phyloP scores from a whole-genome alignment of 768 basidiomycete species.

The Hemileccinum impolitum region DNA sequence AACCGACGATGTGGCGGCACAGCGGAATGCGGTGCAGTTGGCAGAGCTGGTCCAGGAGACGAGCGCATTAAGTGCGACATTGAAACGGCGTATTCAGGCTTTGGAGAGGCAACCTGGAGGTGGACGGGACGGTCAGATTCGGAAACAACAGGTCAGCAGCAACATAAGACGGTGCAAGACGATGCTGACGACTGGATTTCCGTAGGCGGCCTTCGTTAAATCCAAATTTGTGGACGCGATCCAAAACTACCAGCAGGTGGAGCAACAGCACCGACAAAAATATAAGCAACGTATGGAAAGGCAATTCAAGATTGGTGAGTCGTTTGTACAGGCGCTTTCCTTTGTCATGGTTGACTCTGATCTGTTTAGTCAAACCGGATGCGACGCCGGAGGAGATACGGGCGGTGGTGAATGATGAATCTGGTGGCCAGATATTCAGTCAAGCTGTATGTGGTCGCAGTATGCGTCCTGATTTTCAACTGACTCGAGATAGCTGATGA shows the following conservation, averaged over 20 bases:
- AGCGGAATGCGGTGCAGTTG: slow-evolving; percentile 58
- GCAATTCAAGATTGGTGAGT: slow-evolving; percentile 81
- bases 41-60: slow-evolving; percentile 72
- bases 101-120: slow-evolving; percentile 66
- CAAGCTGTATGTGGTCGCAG: slow-evolving; percentile 57
- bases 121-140: slow-evolving; percentile 63
- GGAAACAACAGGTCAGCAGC: slow-evolving; percentile 66
- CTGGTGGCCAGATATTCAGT: slow-evolving; percentile 83
- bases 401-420: slow-evolving; percentile 83
- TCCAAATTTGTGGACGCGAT: slow-evolving; percentile 82
- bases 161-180: not conserved
- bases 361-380: slow-evolving; percentile 76
- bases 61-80: slow-evolving; percentile 58
- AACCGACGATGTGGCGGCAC: slow-evolving; percentile 64
- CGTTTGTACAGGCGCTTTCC: not conserved
- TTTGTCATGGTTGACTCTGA: not conserved
- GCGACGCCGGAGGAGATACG: slow-evolving; percentile 86
- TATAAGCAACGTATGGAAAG: slow-evolving; percentile 82
- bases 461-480: not conserved
- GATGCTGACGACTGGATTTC: slow-evolving; percentile 16
- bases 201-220: slow-evolving; percentile 59
- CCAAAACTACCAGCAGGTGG: slow-evolving; percentile 80
- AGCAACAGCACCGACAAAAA: slow-evolving; percentile 72
- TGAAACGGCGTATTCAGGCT: slow-evolving; percentile 72
- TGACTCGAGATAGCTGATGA: slow-evolving; percentile 61